Percentiles rank a stretch among this genome's conserved stretches.
phyloP scores from a whole-genome alignment of 2,329 filamentous ascomycete genomes.

The Nemania sp. region DNA sequence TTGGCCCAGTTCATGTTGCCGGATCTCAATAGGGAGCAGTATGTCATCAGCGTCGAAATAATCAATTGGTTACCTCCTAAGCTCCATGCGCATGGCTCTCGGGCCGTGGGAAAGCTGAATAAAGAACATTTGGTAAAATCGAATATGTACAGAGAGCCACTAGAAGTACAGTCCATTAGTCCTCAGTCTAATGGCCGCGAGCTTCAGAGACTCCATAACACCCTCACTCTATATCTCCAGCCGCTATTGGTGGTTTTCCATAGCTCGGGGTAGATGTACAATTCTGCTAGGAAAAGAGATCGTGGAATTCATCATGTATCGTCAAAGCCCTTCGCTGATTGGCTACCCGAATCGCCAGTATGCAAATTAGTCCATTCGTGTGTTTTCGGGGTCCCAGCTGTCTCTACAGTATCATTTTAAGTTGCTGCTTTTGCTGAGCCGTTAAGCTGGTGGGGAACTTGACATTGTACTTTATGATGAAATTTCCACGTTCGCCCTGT shows the following conservation, averaged over 20 bases:
- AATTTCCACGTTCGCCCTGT: constrained; percentile 83
- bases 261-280: constrained; percentile 16
- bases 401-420: constrained; percentile 80
- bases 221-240: constrained; percentile 19
- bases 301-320: constrained; percentile 27
- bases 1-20: background rate
- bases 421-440: constrained; percentile 78
- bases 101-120: constrained; percentile 8
- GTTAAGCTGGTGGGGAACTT: constrained; percentile 88
- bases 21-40: background rate
- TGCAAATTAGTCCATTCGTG: constrained; percentile 1
- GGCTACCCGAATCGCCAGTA: constrained; percentile 1
- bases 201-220: constrained; percentile 22
- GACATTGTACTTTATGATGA: constrained; percentile 91
- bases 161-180: constrained; percentile 13
- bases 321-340: constrained; percentile 6
- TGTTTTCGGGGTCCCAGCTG: background rate
- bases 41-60: constrained; percentile 21
- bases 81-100: constrained; percentile 15
- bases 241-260: background rate
- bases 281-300: constrained; percentile 27
- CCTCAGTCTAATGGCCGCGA: constrained; percentile 6
- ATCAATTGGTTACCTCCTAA: constrained; percentile 29
- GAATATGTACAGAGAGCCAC: constrained; percentile 14
- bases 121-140: constrained; percentile 14